A percentile compares a stretch with the other conserved stretches of the same genome.
These are phyloP conservation scores for Hemisphaericaspora lyxosophila DNA, from an alignment of 1,139 yeast genomes.

Conservation along the genomic window DNA sequence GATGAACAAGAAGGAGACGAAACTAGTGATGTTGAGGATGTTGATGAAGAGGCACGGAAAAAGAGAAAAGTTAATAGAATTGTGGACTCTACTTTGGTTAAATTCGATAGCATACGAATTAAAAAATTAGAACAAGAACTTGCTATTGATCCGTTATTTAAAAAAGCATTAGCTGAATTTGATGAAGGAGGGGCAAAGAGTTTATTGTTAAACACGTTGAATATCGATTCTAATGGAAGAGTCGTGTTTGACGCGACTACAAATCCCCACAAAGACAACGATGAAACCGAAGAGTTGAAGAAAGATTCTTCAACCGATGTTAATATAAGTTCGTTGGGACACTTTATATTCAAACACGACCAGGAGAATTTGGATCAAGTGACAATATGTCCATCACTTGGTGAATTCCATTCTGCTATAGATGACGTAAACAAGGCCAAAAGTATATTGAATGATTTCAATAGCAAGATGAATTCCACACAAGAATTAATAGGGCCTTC, in stretches of 20 bases:
- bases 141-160: conserved; percentile 83
- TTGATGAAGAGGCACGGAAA: conserved; percentile 19
- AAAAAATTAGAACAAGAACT: conserved; percentile 76
- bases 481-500: conserved; percentile 12
- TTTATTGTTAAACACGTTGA: conserved; percentile 68
- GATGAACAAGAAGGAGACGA: conserved; percentile 15
- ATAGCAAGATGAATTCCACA: conserved; percentile 26
- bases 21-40: conserved; percentile 14
- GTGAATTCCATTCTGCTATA: conserved; percentile 55
- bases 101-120: conserved; percentile 60
- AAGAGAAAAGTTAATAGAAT: conserved; percentile 41
- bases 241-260: conserved; percentile 63
- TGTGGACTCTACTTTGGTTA: conserved; percentile 46
- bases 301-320: conserved; percentile 13
- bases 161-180: conserved; percentile 85
- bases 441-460: conserved; percentile 49
- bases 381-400: conserved; percentile 64
- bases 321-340: conserved; percentile 23
- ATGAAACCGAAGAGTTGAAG: conserved; percentile 10
- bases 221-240: conserved; percentile 55
- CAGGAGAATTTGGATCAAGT: conserved; percentile 34
- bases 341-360: conserved; percentile 29
- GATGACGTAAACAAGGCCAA: conserved; percentile 60
- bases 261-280: conserved; percentile 17
- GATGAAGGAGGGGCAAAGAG: conserved; percentile 97